Evolutionary conservation across 768 basidiomycete genomes (phyloP).

Genomic region (Holtermanniella nyarrowii): DNA sequence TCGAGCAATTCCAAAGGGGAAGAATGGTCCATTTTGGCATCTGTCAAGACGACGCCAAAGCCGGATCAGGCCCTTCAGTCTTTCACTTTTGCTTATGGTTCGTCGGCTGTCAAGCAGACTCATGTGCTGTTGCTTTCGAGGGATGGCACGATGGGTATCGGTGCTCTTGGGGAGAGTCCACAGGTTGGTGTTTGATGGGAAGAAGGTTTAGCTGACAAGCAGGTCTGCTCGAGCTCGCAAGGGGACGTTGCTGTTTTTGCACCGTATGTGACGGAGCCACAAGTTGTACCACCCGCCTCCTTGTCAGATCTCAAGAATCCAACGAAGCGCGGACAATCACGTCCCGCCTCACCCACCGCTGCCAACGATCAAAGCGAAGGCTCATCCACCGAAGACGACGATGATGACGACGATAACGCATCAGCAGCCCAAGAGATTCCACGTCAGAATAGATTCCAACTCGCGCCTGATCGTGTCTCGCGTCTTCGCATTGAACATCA

Average conservation of each 20-base stretch:
- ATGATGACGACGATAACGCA: neutral
- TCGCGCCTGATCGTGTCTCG: slow-evolving; percentile 11
- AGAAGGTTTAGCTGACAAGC: neutral
- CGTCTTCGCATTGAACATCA: slow-evolving; percentile 3
- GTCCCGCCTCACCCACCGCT: neutral
- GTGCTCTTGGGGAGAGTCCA: slow-evolving; percentile 19
- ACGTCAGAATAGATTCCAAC: slow-evolving; percentile 23
- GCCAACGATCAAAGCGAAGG: neutral
- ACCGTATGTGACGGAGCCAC: neutral
- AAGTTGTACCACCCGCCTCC: neutral
- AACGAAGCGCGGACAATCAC: neutral
- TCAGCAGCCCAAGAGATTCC: neutral
- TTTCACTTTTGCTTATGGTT: slow-evolving; percentile 18
- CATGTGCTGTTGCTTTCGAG: slow-evolving; percentile 31
- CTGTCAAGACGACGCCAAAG: slow-evolving; percentile 10
- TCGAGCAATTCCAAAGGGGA: slow-evolving; percentile 8
- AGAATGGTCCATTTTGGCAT: slow-evolving; percentile 26
- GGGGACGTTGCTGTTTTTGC: slow-evolving; percentile 14
- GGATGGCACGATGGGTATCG: slow-evolving; percentile 33
- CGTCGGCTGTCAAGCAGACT: slow-evolving; percentile 2
- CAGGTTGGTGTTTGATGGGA: slow-evolving; percentile 7
- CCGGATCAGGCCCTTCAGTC: slow-evolving; percentile 24
- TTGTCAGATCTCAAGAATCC: neutral
- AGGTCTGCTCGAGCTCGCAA: slow-evolving; percentile 13
- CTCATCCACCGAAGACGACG: neutral